Base-by-base conservation (phyloP, 2,329 filamentous ascomycete species). In the Emergomyces orientalis region DNA sequence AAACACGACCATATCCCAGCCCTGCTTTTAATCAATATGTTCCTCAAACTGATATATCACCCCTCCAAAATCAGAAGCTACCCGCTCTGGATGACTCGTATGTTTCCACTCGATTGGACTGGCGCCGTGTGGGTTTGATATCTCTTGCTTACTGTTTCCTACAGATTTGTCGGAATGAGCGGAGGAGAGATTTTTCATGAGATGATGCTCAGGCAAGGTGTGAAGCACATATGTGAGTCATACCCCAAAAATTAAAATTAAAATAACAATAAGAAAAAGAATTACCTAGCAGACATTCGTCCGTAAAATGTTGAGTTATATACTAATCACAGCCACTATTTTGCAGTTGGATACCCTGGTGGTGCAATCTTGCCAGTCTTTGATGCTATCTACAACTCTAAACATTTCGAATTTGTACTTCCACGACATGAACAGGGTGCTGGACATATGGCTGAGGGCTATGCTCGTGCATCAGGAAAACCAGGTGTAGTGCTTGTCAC, bases 151-250 rank as follows among this genome's bases (percentile, higher is more conserved):
- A 59, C 37, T 5, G 22, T 22, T 32, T 19, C 32, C 14, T 59
- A 62, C 68, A 90, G 88, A 65, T 96, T 97, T 77, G 91, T 97
- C 72, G 93, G 93, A 67, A 93, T 92, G 83, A 96, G 86, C 59
- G 93, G 94, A 73, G 94, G 94, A 73, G 88, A 97, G 77, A 97
- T 97, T 70, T 96, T 97, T 78, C 92, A 97, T 77, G 93, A 97
- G 79, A 97, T 97, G 93, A 97, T 99, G 92, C 83, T 96, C 65
- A 84, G 93, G 72, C 89, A 93, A 70, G 85, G 82, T 70, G 93
- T 99, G 63, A 94, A 97, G 80, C 91, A 97, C 76, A 85, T 97
- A 73, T 97, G 91, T 96, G 82, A 74, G 90, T 87, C 66, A 69
- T 63, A 62, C 56, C 39, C 61, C 0, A 25, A 22, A 52, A 22